Percentiles rank a stretch among this genome's conserved stretches.
Evolutionary conservation across 2,329 filamentous ascomycete genomes (phyloP).

Genomic region (Penicillium paneum): DNA sequence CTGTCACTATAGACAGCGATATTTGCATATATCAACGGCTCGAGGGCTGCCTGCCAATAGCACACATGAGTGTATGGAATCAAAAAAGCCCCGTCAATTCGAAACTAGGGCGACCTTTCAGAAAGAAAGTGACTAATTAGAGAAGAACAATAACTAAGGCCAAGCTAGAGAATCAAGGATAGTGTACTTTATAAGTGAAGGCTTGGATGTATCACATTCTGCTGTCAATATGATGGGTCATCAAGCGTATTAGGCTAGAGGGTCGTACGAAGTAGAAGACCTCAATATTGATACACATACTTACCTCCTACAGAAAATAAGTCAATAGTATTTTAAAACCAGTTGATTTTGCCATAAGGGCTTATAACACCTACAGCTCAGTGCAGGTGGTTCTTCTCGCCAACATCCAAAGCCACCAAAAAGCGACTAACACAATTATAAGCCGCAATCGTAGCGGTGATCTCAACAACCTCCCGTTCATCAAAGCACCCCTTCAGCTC

Average conservation of each 20-base stretch:
- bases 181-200: not conserved
- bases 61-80: constrained; percentile 10
- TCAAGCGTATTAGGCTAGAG: not conserved
- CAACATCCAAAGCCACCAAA: constrained; percentile 71
- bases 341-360: not conserved
- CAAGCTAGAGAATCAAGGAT: not conserved
- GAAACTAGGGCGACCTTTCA: not conserved
- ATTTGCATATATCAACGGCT: constrained; percentile 11
- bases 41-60: constrained; percentile 13
- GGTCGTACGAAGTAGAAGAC: not conserved
- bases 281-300: not conserved
- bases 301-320: not conserved
- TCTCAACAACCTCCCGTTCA: constrained; percentile 74
- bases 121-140: not conserved
- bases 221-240: not conserved
- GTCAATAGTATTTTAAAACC: not conserved
- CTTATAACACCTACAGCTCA: not conserved
- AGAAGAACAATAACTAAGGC: not conserved
- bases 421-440: constrained; percentile 87
- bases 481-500: constrained; percentile 59
- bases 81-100: not conserved
- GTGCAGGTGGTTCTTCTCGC: constrained; percentile 37
- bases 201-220: not conserved
- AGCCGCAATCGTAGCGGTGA: constrained; percentile 72
- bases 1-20: constrained; percentile 10